Evolutionary conservation across 1,139 yeast genomes (phyloP).

Genomic region (Kodamaea derodonti): DNA sequence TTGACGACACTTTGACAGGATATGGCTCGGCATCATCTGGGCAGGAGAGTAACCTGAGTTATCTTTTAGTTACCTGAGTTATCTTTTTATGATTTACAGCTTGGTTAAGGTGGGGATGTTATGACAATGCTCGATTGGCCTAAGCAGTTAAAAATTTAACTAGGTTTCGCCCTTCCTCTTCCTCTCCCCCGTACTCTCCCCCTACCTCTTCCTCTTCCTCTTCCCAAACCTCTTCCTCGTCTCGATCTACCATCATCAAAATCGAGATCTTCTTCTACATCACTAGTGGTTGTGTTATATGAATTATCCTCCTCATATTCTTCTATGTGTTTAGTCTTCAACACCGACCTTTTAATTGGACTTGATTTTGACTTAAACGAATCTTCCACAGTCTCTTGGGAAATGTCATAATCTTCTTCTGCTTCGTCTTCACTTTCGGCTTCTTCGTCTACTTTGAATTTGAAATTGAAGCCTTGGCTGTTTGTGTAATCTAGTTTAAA

Average conservation of each 20-base stretch:
- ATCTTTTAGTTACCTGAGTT: too few relatives aligned
- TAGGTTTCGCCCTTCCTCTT: too few relatives aligned
- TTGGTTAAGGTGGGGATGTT: too few relatives aligned
- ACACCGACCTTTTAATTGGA: slow-evolving; percentile 9
- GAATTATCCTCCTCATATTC: slow-evolving; percentile 8
- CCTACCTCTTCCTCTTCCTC: slow-evolving; percentile 17
- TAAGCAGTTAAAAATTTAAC: too few relatives aligned
- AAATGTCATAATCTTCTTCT: slow-evolving; percentile 8
- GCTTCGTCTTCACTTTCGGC: slow-evolving; percentile 3
- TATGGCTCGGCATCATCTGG: too few relatives aligned
- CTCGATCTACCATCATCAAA: slow-evolving; percentile 5
- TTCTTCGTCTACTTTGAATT: slow-evolving; percentile 17
- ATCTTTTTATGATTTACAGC: too few relatives aligned
- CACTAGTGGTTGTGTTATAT: slow-evolving; percentile 1
- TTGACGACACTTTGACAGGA: too few relatives aligned
- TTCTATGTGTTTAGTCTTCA: slow-evolving; percentile 8
- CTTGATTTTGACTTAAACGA: slow-evolving; percentile 11
- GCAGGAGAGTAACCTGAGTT: too few relatives aligned
- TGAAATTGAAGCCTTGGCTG: slow-evolving; percentile 35
- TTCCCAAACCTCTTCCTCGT: slow-evolving; percentile 14
- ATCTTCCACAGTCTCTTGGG: too few relatives aligned
- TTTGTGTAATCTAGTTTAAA: slow-evolving; percentile 27
- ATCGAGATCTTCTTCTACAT: slow-evolving; percentile 5
- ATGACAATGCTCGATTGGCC: too few relatives aligned
- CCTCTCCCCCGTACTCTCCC: not conserved